Evolutionary conservation across 2,329 filamentous ascomycete species (phyloP).

Genomic region (Stromatinia cepivora): DNA sequence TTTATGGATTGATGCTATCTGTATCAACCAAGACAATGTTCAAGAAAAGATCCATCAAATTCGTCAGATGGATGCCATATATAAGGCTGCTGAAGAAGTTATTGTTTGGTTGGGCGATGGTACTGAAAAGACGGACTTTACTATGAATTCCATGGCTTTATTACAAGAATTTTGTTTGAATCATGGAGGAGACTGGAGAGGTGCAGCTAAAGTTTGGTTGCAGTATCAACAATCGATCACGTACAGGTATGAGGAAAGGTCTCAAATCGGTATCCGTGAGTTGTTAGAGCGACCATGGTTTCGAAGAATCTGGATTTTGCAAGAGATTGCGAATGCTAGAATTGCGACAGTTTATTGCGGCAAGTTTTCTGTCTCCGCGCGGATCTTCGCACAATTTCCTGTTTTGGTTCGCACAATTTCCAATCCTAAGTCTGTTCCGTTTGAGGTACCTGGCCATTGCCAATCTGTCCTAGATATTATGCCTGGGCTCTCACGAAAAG

Average conservation of each 20-base stretch:
- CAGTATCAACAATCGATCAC: constrained; percentile 8
- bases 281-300: constrained; percentile 4
- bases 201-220: constrained; percentile 13
- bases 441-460: background rate
- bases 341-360: constrained; percentile 20
- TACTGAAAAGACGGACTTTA: constrained; percentile 7
- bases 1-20: constrained; percentile 23
- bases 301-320: constrained; percentile 13
- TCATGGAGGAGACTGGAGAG: constrained; percentile 9
- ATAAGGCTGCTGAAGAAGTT: constrained; percentile 6
- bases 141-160: constrained; percentile 26
- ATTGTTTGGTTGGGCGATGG: constrained; percentile 8
- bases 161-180: constrained; percentile 18
- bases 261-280: too few species aligned
- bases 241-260: background rate
- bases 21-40: constrained; percentile 23
- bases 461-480: constrained; percentile 27
- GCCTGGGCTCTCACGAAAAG: constrained; percentile 20
- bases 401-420: background rate
- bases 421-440: background rate
- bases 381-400: constrained; percentile 19
- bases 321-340: constrained; percentile 17
- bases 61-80: constrained; percentile 15
- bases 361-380: constrained; percentile 17
- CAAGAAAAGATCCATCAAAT: constrained; percentile 22